Evolutionary conservation across 2,329 filamentous ascomycete genomes (phyloP), one percentile per base, ranked within the genome.

Genomic region (Plectosphaerella cucumerina): DNA sequence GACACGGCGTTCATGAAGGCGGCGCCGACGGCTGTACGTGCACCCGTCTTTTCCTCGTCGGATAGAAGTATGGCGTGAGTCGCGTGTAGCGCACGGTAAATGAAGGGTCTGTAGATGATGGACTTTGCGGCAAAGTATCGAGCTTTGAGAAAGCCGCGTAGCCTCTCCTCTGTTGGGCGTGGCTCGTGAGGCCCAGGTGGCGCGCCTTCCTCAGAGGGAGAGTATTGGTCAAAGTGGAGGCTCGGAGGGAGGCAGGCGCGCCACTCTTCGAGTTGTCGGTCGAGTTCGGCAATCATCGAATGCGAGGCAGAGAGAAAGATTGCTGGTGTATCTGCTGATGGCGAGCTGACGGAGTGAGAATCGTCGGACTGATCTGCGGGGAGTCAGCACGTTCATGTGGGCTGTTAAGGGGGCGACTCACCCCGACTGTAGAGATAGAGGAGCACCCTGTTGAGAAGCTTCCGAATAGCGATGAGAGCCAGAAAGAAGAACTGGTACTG

Each of bases 231-330:
- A 26, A 52, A 52, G 12, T 46, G 23, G 3, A 52, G 44, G 22
- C 18, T 18, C 5, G 22, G 21, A 11, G 50, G 50, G 4, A 52
- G 41, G 17, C 50, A 48, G 5, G 23, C 45, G 11, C 50, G 12
- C 50, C 50, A 52, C 23, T 52, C 50, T 26, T 52, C 50, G 20
- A 52, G 45, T n/a, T 52, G 50, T 14, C 50, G 22, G 43, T 52
- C 50, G 6, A 52, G 46, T 23, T 52, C 50, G 5, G 26, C 17
- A 10, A 52, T 48, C 12, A 52, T 23, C 18, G 50, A 48, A 12
- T 44, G 45, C 3, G 50, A 44, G 5, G 44, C 22, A 8, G 21
- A 45, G 6, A 41, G 43, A n/a, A 50, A 50, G 4, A 39, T 12
- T 3, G 21, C 21, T 5, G 44, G 44, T 1, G 44, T 31, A 14